These are phyloP conservation scores for Rhododendron ovatum DNA, from an alignment of 148 eudicot species.

Conservation along the genomic window DNA sequence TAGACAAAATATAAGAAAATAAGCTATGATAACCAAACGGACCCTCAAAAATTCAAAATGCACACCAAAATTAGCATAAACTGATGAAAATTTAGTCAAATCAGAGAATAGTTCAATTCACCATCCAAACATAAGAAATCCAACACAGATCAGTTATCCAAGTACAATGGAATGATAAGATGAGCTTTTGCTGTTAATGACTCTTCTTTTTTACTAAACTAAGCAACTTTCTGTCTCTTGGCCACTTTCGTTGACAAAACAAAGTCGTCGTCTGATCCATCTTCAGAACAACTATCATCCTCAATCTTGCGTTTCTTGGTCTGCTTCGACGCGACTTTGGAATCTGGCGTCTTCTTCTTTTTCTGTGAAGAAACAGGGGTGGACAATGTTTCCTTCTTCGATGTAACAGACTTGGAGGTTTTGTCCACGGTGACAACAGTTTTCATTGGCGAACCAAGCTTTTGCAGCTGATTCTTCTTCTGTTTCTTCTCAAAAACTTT, in stretches of 20 bases:
- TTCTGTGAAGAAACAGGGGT: constrained; percentile 17
- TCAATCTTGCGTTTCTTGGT: constrained; percentile 42
- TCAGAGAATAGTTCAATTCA: neutral
- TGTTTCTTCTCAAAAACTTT: constrained; percentile 54
- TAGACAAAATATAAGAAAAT: neutral
- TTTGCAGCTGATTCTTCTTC: constrained; percentile 43
- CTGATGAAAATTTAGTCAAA: neutral
- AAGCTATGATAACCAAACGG: neutral
- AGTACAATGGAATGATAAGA: neutral
- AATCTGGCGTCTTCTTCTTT: constrained; percentile 27
- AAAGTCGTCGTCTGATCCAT: constrained; percentile 44
- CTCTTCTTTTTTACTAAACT: neutral
- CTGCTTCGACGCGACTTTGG: constrained; percentile 30
- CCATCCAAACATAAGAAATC: neutral
- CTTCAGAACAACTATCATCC: constrained; percentile 36
- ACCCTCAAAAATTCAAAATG: neutral
- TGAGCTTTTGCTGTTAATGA: neutral
- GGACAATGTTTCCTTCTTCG: constrained; percentile 25
- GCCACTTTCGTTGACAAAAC: constrained; percentile 16
- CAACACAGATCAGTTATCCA: neutral
- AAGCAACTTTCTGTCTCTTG: constrained; percentile 37
- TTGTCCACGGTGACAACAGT: constrained; percentile 34
- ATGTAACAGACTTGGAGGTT: constrained; percentile 33
- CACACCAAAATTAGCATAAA: neutral
- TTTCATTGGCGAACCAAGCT: constrained; percentile 51